These are phyloP conservation scores for Vanderwaltozyma yarrowii DNA, from an alignment of 805 yeast genomes.

Conservation along the genomic window DNA sequence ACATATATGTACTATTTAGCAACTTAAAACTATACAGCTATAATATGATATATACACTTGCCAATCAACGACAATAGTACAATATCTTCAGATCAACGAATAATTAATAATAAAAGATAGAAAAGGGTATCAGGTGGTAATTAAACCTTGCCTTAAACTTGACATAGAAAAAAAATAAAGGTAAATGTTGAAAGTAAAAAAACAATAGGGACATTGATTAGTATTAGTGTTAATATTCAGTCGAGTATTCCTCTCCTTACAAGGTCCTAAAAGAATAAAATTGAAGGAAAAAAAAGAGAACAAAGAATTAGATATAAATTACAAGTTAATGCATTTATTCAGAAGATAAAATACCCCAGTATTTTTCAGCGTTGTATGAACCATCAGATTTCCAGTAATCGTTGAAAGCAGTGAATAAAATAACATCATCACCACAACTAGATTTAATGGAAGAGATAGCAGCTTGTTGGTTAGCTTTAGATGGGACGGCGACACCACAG, in stretches of 20 bases:
- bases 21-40: neutral
- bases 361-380: constrained; percentile 60
- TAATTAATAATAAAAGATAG: neutral
- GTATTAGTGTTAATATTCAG: no score
- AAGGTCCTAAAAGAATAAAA: neutral
- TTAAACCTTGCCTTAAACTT: neutral
- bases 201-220: neutral
- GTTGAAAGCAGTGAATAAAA: constrained; percentile 78
- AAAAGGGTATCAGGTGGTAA: constrained; percentile 3
- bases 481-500: constrained; percentile 77
- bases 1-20: constrained; percentile 10
- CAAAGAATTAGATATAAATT: neutral
- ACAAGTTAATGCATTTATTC: constrained; percentile 1
- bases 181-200: neutral
- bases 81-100: constrained; percentile 2
- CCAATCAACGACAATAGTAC: neutral
- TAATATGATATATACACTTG: neutral
- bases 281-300: neutral
- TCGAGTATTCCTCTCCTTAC: neutral
- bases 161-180: neutral
- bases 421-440: constrained; percentile 54
- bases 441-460: constrained; percentile 59
- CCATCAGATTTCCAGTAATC: constrained; percentile 86
- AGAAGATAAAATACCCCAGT: constrained; percentile 60
- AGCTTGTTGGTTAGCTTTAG: constrained; percentile 58